These are phyloP conservation scores for Leccinum boreale DNA, from an alignment of 768 basidiomycete species.

Conservation along the genomic window DNA sequence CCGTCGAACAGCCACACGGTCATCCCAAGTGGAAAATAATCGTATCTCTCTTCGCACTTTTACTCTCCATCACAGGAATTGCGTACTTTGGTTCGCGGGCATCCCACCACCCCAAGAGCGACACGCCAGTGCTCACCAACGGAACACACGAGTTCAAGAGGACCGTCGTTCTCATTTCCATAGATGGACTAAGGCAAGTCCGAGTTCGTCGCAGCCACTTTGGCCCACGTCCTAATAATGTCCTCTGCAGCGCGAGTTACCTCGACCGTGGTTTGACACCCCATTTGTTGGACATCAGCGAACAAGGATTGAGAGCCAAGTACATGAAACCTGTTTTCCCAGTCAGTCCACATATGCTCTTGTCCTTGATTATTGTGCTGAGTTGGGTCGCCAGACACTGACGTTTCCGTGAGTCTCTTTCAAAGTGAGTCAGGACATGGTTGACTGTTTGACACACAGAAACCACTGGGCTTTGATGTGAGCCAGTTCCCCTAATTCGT, in stretches of 20 bases:
- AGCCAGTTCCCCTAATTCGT: constrained; percentile 10
- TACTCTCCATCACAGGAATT: constrained; percentile 12
- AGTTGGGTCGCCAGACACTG: constrained; percentile 51
- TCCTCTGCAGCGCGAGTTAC: constrained; percentile 67
- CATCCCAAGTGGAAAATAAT: constrained; percentile 10
- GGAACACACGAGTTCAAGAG: constrained; percentile 81
- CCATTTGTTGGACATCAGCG: constrained; percentile 74
- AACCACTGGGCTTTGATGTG: constrained; percentile 92
- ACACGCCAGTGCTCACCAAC: constrained; percentile 52
- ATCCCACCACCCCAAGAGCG: neutral
- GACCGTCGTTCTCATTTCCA: constrained; percentile 81
- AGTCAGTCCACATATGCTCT: constrained; percentile 48
- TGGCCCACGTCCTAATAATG: constrained; percentile 8
- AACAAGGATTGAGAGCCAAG: constrained; percentile 83
- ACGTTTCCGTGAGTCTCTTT: constrained; percentile 76
- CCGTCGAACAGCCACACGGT: neutral
- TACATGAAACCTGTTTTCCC: constrained; percentile 88
- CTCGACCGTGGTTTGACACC: constrained; percentile 84
- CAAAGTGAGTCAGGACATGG: neutral
- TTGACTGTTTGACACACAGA: constrained; percentile 34
- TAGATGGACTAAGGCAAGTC: constrained; percentile 76
- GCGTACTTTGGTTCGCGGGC: constrained; percentile 6
- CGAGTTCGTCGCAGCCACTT: neutral
- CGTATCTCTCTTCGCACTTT: constrained; percentile 9
- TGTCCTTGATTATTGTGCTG: neutral